Evolutionary conservation across 169 alveolate genomes (phyloP), one percentile per base, ranked within the genome.

Genomic region (Plasmodium malariae): DNA sequence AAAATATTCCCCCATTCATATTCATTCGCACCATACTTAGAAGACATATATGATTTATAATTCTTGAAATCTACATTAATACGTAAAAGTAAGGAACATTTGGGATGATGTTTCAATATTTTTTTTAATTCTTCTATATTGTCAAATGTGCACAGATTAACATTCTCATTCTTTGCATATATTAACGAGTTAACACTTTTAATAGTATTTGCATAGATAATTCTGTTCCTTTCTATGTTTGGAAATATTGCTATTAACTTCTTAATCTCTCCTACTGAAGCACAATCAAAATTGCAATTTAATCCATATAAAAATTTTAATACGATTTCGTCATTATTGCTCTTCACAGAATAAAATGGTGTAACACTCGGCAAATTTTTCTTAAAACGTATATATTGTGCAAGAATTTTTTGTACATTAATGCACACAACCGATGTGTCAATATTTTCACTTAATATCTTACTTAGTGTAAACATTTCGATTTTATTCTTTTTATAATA

Each of bases 221-320:
- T 85, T 69, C 92, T 60, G 6, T 69, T 48, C 69, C 87, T 51
- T 30, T 67, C 17, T 0, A 85, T 6, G 0, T 85, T 19, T 24
- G 92, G 87, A 2, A 85, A 24, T 1, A 85, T 1, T 1, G 40
- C 69, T 3, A 37, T 37, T 21, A 85, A 30, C 32, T 69, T 68
- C 4, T 55, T 85, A 26, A 85, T 63, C 28, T 85, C 92, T 1
- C 92, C 92, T 21, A 69, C 54, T 0, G 92, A 85, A 1, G 92
- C 92, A 43, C 92, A 85, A 60, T 85, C 92, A 85, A 85, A 85
- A 57, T 68, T 85, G 34, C 76, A 55, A 34, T 85, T 85, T 37
- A 85, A n/a, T 5, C 87, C 92, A 54, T 85, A 85, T 37, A 85
- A 59, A 28, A 85, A 70, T 43, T 85, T 85, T 12, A 85, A 3